Base-by-base conservation (phyloP, 306 rosid species). In the Gillenia trifoliata region DNA sequence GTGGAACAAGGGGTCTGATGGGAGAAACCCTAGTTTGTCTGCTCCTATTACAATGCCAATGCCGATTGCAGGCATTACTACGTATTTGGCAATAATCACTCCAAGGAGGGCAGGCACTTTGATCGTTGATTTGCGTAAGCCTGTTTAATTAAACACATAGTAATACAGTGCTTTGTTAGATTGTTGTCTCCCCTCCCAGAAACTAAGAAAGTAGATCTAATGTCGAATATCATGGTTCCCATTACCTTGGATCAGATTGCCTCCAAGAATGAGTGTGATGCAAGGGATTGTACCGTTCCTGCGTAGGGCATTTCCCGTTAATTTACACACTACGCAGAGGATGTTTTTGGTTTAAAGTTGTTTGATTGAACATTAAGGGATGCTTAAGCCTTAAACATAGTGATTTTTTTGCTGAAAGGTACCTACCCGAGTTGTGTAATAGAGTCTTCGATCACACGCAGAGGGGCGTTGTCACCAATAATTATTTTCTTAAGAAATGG, bases 211-310 rank as follows among this genome's bases (percentile, higher is more conserved):
- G 29, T 36, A 5, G 38, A 34, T 29, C 26, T 2, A 4, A 40
- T 41, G 22, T 23, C 40, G 38, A 56, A 36, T 13, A 15, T 71
- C 45, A n/a, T 0, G 7, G 11, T 0, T 25, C 7, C 26, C 3
- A 2, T 59, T 70, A 88, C 98, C 98, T 86, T 86, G 90, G 62
- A 83, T 82, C 63, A 94, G 96, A 74, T 94, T 94, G 56, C 99
- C 93, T 49, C 99, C 99, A 2, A 94, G 88, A 74, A 94, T 86
- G 34, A 94, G 84, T 54, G 90, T 90, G 72, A 90, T 89, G 83
- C 99, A 87, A 36, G 99, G 99, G 79, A 92, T 92, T 19, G 97
- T 88, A 47, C 93, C 99, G 68, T 92, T 66, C 62, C 99, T 94
- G 78, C 45, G 57, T 49, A 67, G 7, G 79, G 60, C 33, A 31